phyloP scores from a whole-genome alignment of 164 flowering plant genomes.

The Buxus sempervirens region DNA sequence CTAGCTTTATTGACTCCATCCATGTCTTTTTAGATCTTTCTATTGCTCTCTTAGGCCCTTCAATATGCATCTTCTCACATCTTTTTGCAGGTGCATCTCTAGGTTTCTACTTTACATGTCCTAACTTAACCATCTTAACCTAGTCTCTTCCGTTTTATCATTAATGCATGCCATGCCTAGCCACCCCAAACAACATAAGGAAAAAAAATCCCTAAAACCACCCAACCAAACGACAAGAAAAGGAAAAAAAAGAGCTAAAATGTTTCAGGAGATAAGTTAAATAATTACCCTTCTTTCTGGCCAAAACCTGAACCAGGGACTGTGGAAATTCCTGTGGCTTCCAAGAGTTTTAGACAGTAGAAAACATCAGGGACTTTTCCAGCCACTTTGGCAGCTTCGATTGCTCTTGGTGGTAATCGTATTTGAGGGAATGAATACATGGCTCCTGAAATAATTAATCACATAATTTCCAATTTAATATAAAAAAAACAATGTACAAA shows the following conservation, averaged over 20 bases:
- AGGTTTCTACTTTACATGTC: too few species aligned
- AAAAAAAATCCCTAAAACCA: too few species aligned
- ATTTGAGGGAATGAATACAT: slow-evolving; percentile 99
- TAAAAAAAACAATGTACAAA: background rate
- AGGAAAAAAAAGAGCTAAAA: background rate
- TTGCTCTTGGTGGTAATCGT: slow-evolving; percentile 83
- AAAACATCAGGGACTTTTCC: slow-evolving; percentile 96
- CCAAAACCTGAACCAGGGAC: slow-evolving; percentile 99
- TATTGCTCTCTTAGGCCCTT: too few species aligned
- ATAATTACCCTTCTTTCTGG: slow-evolving; percentile 89
- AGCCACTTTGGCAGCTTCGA: slow-evolving; percentile 77
- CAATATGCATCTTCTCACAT: too few species aligned
- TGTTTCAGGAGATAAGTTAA: background rate
- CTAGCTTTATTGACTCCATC: too few species aligned
- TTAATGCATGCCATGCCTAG: too few species aligned
- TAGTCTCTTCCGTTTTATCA: too few species aligned
- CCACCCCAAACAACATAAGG: too few species aligned
- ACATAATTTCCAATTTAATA: slow-evolving; percentile 4
- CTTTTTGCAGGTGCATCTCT: too few species aligned
- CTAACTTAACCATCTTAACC: too few species aligned
- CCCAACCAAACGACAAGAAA: too few species aligned
- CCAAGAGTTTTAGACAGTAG: slow-evolving; percentile 93
- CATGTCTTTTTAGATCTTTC: too few species aligned
- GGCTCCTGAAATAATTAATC: slow-evolving; percentile 60
- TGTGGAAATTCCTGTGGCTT: slow-evolving; percentile 97